These are phyloP conservation scores for Aspergillus sparsus DNA, from an alignment of 495 filamentous ascomycete species.

Conservation along the genomic window DNA sequence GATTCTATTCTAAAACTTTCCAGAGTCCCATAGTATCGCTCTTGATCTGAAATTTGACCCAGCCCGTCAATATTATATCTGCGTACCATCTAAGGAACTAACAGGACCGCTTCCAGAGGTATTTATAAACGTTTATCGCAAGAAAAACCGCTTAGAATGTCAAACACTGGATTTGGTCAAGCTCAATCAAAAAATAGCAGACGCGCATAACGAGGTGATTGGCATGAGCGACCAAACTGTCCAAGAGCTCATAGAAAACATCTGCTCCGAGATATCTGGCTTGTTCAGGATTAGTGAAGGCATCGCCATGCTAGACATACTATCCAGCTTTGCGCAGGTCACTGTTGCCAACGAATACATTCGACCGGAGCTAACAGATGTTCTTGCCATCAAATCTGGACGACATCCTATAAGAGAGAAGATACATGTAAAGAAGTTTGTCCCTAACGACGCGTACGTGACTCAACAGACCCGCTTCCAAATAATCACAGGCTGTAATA, in stretches of 20 bases:
- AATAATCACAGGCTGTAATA: conserved; percentile 95
- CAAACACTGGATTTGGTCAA: conserved; percentile 84
- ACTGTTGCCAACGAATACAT: conserved; percentile 78
- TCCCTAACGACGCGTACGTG: conserved; percentile 90
- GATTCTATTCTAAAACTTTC: conserved; percentile 25
- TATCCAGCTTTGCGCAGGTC: conserved; percentile 77
- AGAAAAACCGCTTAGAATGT: conserved; percentile 75
- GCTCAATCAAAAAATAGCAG: conserved; percentile 69
- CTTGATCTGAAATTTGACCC: conserved; percentile 75
- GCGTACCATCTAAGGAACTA: conserved; percentile 63
- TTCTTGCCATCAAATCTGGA: conserved; percentile 74
- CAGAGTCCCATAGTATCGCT: conserved; percentile 59
- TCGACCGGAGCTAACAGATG: conserved; percentile 72
- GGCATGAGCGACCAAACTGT: conserved; percentile 70
- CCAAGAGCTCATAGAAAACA: conserved; percentile 64
- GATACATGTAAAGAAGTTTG: conserved; percentile 63
- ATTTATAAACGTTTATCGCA: conserved; percentile 75
- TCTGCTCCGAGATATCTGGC: conserved; percentile 64
- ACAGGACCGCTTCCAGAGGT: conserved; percentile 62
- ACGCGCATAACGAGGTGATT: conserved; percentile 79
- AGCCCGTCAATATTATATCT: conserved; percentile 77
- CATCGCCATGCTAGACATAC: conserved; percentile 90
- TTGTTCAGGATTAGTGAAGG: conserved; percentile 81
- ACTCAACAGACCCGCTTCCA: conserved; percentile 77
- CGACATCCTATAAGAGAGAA: conserved; percentile 85